Evolutionary conservation across 805 yeast genomes (phyloP).

Genomic region (Martiniozyma abietophila): DNA sequence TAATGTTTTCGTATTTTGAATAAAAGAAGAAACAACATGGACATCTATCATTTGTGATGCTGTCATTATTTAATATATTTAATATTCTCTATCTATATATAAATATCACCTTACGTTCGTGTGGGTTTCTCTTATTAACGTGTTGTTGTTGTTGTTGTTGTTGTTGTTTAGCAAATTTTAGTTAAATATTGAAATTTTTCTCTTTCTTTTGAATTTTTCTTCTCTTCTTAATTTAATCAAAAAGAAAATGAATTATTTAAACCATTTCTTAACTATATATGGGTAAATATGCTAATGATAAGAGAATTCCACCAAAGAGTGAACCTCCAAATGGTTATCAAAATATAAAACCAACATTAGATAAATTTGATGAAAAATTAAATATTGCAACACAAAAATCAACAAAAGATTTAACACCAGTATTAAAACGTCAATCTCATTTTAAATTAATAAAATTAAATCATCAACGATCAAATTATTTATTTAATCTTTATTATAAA

Average conservation of each 20-base stretch:
- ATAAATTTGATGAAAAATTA: constrained; percentile 47
- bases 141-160: constrained; percentile 3
- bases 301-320: constrained; percentile 19
- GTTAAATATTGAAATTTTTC: neutral
- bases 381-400: constrained; percentile 37
- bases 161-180: constrained; percentile 3
- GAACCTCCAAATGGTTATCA: constrained; percentile 68
- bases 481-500: constrained; percentile 65
- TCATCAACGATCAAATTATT: constrained; percentile 68
- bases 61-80: neutral
- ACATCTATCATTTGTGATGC: neutral
- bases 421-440: constrained; percentile 42
- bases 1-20: constrained; percentile 42
- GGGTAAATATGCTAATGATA: neutral
- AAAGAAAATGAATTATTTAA: too few species aligned
- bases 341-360: constrained; percentile 56
- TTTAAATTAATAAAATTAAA: constrained; percentile 67
- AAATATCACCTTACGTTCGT: too few species aligned
- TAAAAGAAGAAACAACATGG: constrained; percentile 1
- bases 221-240: too few species aligned
- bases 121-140: too few species aligned
- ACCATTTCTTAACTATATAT: neutral
- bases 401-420: constrained; percentile 25
- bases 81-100: too few species aligned
- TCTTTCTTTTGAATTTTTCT: too few species aligned